phyloP scores from a whole-genome alignment of 2,329 filamentous ascomycete species.

The Zymoseptoria brevis region DNA sequence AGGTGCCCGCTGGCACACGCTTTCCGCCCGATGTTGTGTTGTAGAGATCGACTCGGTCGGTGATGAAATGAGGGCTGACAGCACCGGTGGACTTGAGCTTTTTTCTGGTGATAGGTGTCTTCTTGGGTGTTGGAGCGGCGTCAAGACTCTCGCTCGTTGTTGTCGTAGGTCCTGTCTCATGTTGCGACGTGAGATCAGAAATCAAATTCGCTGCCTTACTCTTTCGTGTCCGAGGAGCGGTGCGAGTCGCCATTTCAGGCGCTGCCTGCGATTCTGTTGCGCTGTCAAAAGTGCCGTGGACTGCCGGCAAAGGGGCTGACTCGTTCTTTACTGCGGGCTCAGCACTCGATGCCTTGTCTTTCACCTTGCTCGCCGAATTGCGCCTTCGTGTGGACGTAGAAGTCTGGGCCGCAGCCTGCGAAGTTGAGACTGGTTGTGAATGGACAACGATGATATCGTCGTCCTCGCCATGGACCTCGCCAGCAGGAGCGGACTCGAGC shows the following conservation, averaged over 20 bases:
- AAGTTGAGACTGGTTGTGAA: not conserved
- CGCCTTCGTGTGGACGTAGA: not conserved
- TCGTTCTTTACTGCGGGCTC: not conserved
- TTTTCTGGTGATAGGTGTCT: slow-evolving; percentile 1
- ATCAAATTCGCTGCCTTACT: not conserved
- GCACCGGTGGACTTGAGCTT: slow-evolving; percentile 20
- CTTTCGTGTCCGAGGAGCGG: not conserved
- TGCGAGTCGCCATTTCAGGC: not conserved
- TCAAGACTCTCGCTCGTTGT: not conserved
- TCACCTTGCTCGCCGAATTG: not conserved
- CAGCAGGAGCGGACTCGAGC: not conserved
- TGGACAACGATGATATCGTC: not conserved
- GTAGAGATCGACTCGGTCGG: slow-evolving; percentile 24
- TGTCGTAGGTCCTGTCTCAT: not conserved
- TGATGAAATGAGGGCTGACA: slow-evolving; percentile 21
- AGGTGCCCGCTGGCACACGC: slow-evolving; percentile 29
- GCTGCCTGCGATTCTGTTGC: not conserved
- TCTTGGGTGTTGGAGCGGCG: not conserved
- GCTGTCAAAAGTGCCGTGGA: not conserved
- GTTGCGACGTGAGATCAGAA: not conserved
- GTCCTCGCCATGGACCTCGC: not conserved
- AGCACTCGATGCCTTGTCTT: not conserved
- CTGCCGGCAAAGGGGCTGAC: not conserved
- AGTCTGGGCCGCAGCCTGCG: not conserved
- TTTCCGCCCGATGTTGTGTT: slow-evolving; percentile 20